Percentiles rank a stretch among this genome's conserved stretches.
Conservation (phyloP, 306 rosid species). For the peach (Prunus persica) region Prunus_persica_NCBIv2 NC_034015.1:20486001-20486500, state of each 20-base stretch:
- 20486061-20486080: neutral
- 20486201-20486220: too few relatives aligned
- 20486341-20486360: neutral
- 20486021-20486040: neutral
- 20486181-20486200: too few relatives aligned
- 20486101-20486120: too few relatives aligned
- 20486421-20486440: neutral
- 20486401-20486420: neutral
- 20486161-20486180: too few relatives aligned
- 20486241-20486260: neutral
- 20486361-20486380: neutral
- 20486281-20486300: slow-evolving; percentile 18
- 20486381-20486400: neutral
- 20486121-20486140: too few relatives aligned
- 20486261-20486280: neutral
- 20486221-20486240: neutral
- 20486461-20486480: slow-evolving; percentile 26
- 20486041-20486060: neutral
- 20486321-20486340: slow-evolving; percentile 51
- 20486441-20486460: slow-evolving; percentile 20
- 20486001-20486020: too few relatives aligned
- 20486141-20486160: too few relatives aligned
- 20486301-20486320: slow-evolving; percentile 7
- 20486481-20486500: slow-evolving; percentile 21
- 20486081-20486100: neutral